These are phyloP conservation scores for Draba incana DNA, from an alignment of 345 rosid genomes.

Conservation along the genomic window DNA sequence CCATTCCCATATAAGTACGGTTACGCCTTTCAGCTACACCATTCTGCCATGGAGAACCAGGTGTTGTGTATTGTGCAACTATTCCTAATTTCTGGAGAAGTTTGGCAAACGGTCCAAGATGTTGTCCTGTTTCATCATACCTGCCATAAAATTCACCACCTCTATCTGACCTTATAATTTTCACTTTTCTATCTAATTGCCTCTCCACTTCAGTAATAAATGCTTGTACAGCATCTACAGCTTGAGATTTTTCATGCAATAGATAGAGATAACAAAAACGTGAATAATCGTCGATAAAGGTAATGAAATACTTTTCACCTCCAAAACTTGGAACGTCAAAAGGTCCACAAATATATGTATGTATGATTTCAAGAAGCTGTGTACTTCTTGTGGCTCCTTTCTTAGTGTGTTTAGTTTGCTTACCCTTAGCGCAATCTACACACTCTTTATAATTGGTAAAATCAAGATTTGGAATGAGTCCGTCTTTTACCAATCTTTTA, in stretches of 20 bases:
- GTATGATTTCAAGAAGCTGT: conserved; percentile 9
- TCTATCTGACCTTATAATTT: conserved; percentile 22
- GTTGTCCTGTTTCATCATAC: conserved; percentile 15
- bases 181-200: conserved; percentile 19
- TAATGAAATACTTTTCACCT: too few relatives aligned
- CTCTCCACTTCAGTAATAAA: conserved; percentile 8
- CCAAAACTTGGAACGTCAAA: too few relatives aligned
- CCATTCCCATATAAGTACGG: conserved; percentile 7
- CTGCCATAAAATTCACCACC: conserved; percentile 2
- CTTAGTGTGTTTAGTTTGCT: conserved; percentile 25
- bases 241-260: too few relatives aligned
- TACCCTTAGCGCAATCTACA: conserved; percentile 12
- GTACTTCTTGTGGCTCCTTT: conserved; percentile 15
- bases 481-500: conserved; percentile 1
- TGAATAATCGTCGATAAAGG: too few relatives aligned
- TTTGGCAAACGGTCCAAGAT: neutral
- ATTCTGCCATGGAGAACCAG: conserved; percentile 22
- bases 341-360: conserved; percentile 16
- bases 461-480: neutral
- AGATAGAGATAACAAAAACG: too few relatives aligned
- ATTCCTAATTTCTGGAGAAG: conserved; percentile 13
- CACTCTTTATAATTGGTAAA: conserved; percentile 2
- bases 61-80: neutral
- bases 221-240: neutral
- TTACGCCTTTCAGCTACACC: conserved; percentile 24